Conservation (phyloP, 805 yeast genomes). For the Barnettozyma vustinii region DNA sequence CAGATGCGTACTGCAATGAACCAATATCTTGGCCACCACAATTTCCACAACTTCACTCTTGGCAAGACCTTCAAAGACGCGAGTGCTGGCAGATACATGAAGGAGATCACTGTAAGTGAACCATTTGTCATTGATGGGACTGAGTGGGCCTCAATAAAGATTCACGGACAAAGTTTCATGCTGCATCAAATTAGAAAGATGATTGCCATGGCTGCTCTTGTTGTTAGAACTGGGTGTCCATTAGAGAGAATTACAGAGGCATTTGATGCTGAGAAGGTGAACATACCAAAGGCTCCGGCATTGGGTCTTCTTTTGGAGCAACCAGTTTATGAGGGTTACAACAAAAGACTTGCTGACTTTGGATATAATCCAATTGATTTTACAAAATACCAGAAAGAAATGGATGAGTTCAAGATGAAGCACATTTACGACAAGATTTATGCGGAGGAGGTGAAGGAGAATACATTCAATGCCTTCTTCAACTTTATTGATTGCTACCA, state of each 20-base stretch:
- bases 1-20: slow-evolving; percentile 63
- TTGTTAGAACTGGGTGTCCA: slow-evolving; percentile 85
- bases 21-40: slow-evolving; percentile 80
- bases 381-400: slow-evolving; percentile 55
- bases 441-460: slow-evolving; percentile 82
- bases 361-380: slow-evolving; percentile 79
- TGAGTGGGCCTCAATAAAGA: slow-evolving; percentile 93
- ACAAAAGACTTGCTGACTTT: slow-evolving; percentile 59
- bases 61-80: slow-evolving; percentile 83
- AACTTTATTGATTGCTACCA: slow-evolving; percentile 81
- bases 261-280: slow-evolving; percentile 66
- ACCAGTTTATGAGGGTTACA: slow-evolving; percentile 87
- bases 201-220: slow-evolving; percentile 91
- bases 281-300: slow-evolving; percentile 97
- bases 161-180: slow-evolving; percentile 98
- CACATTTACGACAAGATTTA: slow-evolving; percentile 90
- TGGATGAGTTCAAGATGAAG: slow-evolving; percentile 82
- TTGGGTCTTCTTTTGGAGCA: slow-evolving; percentile 84
- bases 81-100: slow-evolving; percentile 80
- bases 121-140: slow-evolving; percentile 91
- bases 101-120: slow-evolving; percentile 68
- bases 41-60: slow-evolving; percentile 83
- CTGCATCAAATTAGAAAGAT: slow-evolving; percentile 95
- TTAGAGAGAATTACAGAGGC: slow-evolving; percentile 68
- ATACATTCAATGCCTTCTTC: slow-evolving; percentile 85